Evolutionary conservation across 208 protist species (phyloP).

Genomic region (Acanthamoeba sp.): DNA sequence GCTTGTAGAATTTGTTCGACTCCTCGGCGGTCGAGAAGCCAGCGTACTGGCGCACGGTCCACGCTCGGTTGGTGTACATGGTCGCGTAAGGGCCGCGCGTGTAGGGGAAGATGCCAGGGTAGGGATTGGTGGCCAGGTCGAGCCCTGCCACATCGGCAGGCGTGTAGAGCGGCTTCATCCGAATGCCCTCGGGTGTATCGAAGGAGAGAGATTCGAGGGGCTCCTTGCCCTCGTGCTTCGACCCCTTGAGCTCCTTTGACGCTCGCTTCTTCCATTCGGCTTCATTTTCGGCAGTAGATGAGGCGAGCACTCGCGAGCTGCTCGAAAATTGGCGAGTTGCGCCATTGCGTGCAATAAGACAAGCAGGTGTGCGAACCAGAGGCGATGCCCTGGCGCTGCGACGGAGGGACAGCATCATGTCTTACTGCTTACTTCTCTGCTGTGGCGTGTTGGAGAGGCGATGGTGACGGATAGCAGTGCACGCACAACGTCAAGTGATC

Average conservation of each 20-base stretch:
- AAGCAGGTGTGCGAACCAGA: no score
- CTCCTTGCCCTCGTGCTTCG: constrained; percentile 83
- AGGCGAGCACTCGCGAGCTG: no score
- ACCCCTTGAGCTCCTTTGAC: not conserved
- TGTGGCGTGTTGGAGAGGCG: no score
- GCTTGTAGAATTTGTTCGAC: constrained; percentile 96
- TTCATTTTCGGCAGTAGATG: no score
- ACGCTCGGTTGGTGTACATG: constrained; percentile 96
- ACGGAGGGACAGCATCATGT: no score
- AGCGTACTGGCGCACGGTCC: constrained; percentile 97
- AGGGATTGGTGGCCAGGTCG: not conserved
- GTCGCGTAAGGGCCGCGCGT: constrained; percentile 95
- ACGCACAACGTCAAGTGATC: no score
- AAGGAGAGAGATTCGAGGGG: constrained; percentile 86
- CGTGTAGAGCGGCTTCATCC: constrained; percentile 94
- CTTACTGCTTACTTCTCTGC: no score
- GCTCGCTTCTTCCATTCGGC: constrained; percentile 20
- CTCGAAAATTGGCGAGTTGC: no score
- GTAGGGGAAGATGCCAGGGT: constrained; percentile 94
- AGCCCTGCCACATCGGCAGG: constrained; percentile 77
- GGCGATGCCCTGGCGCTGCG: no score
- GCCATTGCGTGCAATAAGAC: no score
- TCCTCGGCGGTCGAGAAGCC: constrained; percentile 96
- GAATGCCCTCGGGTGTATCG: constrained; percentile 90
- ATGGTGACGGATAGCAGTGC: no score